Conservation (phyloP, 1,284 basidiomycete species). For the Xerocomus nothofagi region DNA sequence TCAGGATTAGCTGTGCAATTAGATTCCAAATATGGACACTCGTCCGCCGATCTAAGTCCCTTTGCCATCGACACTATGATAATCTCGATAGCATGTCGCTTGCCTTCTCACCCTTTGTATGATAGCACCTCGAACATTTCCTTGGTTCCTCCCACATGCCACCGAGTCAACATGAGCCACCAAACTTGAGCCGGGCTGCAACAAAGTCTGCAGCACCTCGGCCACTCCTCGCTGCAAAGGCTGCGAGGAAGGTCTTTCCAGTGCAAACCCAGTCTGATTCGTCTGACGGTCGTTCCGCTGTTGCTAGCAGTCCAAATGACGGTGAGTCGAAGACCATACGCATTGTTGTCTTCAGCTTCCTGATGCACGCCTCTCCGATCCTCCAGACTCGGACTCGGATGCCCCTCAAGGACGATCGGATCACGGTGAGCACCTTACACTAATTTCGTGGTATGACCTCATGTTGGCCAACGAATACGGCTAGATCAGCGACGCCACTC, state of each 20-base stretch:
- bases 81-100: background rate
- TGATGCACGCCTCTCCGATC: background rate
- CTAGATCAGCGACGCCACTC: conserved; percentile 7
- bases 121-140: background rate
- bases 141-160: conserved; percentile 12
- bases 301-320: conserved; percentile 1
- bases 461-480: background rate
- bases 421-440: conserved; percentile 1
- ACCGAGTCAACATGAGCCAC: conserved; percentile 2
- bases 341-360: background rate
- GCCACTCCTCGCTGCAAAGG: conserved; percentile 2
- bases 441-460: background rate
- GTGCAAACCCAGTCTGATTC: conserved; percentile 4
- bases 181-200: background rate
- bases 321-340: conserved; percentile 12
- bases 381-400: conserved; percentile 22
- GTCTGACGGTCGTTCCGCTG: conserved; percentile 7
- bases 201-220: conserved; percentile 3
- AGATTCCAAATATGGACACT: background rate
- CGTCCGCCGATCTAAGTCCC: background rate
- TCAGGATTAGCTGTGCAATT: too few relatives aligned
- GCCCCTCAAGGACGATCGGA: background rate
- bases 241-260: conserved; percentile 17
- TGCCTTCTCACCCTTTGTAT: background rate
- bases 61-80: background rate